Evolutionary conservation across 1,284 basidiomycete genomes (phyloP).

Genomic region (Malassezia cuniculi): DNA sequence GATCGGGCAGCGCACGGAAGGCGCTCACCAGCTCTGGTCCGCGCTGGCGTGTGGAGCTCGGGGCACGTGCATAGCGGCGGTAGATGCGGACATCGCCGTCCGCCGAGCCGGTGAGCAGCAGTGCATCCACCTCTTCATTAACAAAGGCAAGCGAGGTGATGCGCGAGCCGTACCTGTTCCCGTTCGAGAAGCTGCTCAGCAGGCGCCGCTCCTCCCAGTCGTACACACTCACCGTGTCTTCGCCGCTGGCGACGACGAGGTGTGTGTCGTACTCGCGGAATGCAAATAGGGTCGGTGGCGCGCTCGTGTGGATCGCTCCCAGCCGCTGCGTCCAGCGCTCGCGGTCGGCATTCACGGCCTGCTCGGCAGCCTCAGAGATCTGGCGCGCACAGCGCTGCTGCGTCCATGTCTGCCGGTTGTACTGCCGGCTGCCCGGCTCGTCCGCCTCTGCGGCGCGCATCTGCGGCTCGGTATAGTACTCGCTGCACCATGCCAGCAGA

Average conservation of each 20-base stretch:
- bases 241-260: slow-evolving; percentile 70
- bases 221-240: slow-evolving; percentile 80
- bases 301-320: slow-evolving; percentile 56
- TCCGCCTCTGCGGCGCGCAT: slow-evolving; percentile 73
- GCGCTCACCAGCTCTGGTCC: slow-evolving; percentile 73
- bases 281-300: slow-evolving; percentile 50
- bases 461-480: slow-evolving; percentile 91
- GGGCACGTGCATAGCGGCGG: slow-evolving; percentile 59
- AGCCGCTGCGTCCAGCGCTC: slow-evolving; percentile 64
- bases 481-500: slow-evolving; percentile 90
- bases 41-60: slow-evolving; percentile 19
- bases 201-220: slow-evolving; percentile 76
- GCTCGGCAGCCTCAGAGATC: slow-evolving; percentile 55
- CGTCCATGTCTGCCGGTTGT: slow-evolving; percentile 92
- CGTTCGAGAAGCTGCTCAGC: slow-evolving; percentile 74
- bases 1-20: slow-evolving; percentile 75
- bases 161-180: slow-evolving; percentile 65
- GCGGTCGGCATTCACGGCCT: slow-evolving; percentile 62
- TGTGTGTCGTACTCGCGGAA: slow-evolving; percentile 90
- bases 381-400: slow-evolving; percentile 78
- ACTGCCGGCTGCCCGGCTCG: slow-evolving; percentile 82
- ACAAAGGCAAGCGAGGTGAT: slow-evolving; percentile 86
- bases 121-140: slow-evolving; percentile 85
- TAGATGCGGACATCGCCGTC: slow-evolving; percentile 85
- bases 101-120: slow-evolving; percentile 76